phyloP scores from a whole-genome alignment of 83 land plant species.

The Larix sibirica region DNA sequence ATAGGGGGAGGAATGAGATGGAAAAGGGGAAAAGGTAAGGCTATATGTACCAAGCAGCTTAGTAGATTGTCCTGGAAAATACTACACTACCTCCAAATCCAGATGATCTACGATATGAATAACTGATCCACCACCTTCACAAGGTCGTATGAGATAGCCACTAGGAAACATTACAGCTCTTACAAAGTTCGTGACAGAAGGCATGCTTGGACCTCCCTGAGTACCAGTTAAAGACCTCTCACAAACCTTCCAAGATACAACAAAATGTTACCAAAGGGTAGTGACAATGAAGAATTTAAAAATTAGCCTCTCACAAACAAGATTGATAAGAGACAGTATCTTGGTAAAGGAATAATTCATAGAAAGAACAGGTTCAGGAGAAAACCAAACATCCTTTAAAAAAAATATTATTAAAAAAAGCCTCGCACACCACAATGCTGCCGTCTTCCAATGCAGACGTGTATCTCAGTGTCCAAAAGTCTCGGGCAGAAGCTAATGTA shows the following conservation, averaged over 20 bases:
- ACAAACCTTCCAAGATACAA: slow-evolving; percentile 59
- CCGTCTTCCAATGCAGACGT: slow-evolving; percentile 72
- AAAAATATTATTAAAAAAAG: neutral
- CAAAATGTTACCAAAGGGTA: neutral
- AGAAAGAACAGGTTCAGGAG: neutral
- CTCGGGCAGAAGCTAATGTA: slow-evolving; percentile 70
- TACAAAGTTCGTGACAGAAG: slow-evolving; percentile 64
- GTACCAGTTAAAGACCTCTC: slow-evolving; percentile 78
- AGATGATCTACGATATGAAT: slow-evolving; percentile 88
- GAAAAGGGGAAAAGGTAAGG: neutral
- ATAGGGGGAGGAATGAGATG: neutral
- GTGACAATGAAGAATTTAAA: neutral
- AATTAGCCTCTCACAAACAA: neutral
- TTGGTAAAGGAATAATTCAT: neutral
- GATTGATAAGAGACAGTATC: neutral
- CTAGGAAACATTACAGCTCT: slow-evolving; percentile 91
- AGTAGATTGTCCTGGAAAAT: slow-evolving; percentile 57
- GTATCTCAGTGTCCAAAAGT: slow-evolving; percentile 59
- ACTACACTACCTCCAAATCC: slow-evolving; percentile 74
- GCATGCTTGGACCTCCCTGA: slow-evolving; percentile 71
- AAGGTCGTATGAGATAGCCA: slow-evolving; percentile 83
- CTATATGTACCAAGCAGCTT: neutral
- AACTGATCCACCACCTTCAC: slow-evolving; percentile 92
- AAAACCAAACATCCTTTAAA: neutral
- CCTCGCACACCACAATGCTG: slow-evolving; percentile 47